Evolutionary conservation across 495 filamentous ascomycete genomes (phyloP), one percentile per base, ranked within the genome.

Genomic region (Clavariopsis aquatica): DNA sequence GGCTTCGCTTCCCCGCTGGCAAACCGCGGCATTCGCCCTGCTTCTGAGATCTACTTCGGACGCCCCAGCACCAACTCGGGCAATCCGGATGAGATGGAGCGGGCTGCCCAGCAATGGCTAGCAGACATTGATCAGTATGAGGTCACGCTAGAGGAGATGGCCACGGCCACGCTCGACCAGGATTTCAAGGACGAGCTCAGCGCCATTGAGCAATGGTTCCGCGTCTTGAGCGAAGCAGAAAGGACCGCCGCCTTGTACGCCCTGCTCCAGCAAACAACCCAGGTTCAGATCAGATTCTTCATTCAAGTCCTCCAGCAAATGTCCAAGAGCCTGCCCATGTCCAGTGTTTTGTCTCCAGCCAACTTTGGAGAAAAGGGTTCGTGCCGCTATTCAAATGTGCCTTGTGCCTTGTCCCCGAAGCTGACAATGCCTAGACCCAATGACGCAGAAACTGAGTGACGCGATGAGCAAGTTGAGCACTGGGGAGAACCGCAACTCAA

Each of bases 191-290:
- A 98, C 79, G 94, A 98, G 78, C 85, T 98, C 54, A 94, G 90
- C 76, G 94, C 94, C 62, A 98, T 98, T 72, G 94, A 98, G 79
- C 93, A 98, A 79, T 98, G 94, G 94, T 98, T 98, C 77, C 89
- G 92, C 49, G 94, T 98, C 27, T 81, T 98, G 57, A 96, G 93
- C 71, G 94, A 98, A 77, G 92, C 94, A 20, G 94, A 98, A 78
- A 81, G 94, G 55, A 98, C 94, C 7, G 94, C 94, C 41, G 95
- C 94, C 26, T 77, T 98, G 46, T 98, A 98, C 78, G 93, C 94
- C 31, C 80, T 98, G 62, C 80, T 98, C 49, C 95, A 98, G 82
- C 94, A 98, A 78, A 97, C 94, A 7, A 98, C 94, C 4, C 95
- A 98, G 77, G 93, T 98, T 56, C 94, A 98, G 78, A 96, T 97